Base-by-base conservation (phyloP, 2,329 filamentous ascomycete species). In the Camptophora hylomeconis region DNA sequence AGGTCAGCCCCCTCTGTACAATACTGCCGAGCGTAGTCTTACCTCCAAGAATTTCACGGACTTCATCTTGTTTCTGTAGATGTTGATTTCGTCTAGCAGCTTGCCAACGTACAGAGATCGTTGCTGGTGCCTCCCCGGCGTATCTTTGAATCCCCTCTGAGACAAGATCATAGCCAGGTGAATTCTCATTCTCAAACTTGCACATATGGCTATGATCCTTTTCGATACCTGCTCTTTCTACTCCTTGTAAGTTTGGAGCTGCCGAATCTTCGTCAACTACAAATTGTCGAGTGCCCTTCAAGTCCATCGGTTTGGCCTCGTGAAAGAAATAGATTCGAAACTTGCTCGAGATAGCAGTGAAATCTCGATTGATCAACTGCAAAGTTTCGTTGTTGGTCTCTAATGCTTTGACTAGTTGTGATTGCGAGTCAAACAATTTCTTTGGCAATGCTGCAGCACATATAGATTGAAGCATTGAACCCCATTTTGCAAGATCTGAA, bases 251-350 rank as follows among this genome's bases (percentile, higher is more conserved):
- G 31, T 71, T 68, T 0, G 79, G 80, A 11, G 73, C 69, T 1
- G 80, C 80, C 1, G 77, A 82, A 25, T 60, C 60, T 30, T 77
- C 63, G 34, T 82, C 76, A 3, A 86, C 80, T 20, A 86, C 67
- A 35, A 80, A 56, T 30, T 65, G 49, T 5, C 58, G 72, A 1
- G 71, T 71, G 2, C 70, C 72, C 41, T 69, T 75, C 19, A 83
- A 44, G 38, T 81, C 71, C 0, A 76, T 80, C 37, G 75, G 76
- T 41, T 75, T 70, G 24, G 74, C 75, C 47, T 86, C 80, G 31
- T 83, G 77, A 20, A 74, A 80, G 66, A 83, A 81, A 44, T 79
- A 78, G 28, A 84, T 72, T 39, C 72, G 67, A 46, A 80, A 83
- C 2, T 72, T 65, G 32, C 72, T 67, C 38, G 80, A 73, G 16